Base-by-base conservation (phyloP, 2,329 filamentous ascomycete species). In the Ceratocystis diversiconidia region DNA sequence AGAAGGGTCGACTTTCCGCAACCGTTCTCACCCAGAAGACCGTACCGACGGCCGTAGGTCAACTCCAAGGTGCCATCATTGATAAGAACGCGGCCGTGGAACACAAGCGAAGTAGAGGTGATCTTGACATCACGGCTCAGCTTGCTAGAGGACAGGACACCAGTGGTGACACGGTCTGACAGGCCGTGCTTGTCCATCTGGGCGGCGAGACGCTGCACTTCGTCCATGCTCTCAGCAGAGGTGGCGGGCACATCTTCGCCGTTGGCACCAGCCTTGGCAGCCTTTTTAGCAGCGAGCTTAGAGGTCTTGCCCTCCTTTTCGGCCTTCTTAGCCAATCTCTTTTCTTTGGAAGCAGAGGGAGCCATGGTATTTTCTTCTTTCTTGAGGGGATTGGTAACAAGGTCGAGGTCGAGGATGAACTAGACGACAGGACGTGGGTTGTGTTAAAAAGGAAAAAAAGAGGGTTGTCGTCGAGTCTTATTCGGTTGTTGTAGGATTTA, bases 1-100 rank as follows among this genome's bases (percentile, higher is more conserved):
- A 99, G 84, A 43, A 99, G 79, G n/a, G 94, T 99, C 70, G 89
- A 95, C 83, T 99, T 99, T 76, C 94, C 94, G 78, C 94, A 99
- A 70, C 94, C 94, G 87, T 99, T 99, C 84, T 99, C 94, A 73
- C 94, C 94, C 70, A 99, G 80, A 67, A 99, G 82, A 76, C 94
- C 94, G 75, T 99, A 99, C 73, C 94, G 86, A 73, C 92, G 89
- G 70, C 89, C 91, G 75, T 90, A 94, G 75, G 89, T 92, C 73
- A 99, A 83, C 78, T 99, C 95, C 76, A 99, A 82, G 62, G 87
- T 95, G 69, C 89, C 89, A 78, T 99, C 94, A 74, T 87, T 92
- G 78, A 99, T 89, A 68, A 99, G 86, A 71, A 97, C 94, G 72
- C 89, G 90, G 72, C 95, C 94, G 82, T 99, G 95, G 85, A 99